phyloP scores from a whole-genome alignment of 2,329 filamentous ascomycete species.

The Ustilaginoidea virens region DNA sequence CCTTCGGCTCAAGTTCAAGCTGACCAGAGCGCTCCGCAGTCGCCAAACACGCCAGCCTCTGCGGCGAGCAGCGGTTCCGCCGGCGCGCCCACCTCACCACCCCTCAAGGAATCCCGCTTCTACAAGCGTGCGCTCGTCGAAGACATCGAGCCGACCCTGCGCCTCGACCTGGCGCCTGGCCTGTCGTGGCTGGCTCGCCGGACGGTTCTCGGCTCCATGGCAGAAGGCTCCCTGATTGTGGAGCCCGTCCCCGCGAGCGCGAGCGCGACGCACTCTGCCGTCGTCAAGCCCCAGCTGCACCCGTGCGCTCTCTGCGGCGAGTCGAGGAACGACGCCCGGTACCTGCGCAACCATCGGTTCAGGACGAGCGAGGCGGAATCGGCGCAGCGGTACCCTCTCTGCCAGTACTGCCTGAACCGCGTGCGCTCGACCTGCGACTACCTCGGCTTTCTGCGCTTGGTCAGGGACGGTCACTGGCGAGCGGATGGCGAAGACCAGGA shows the following conservation, averaged over 20 bases:
- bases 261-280: conserved; percentile 30
- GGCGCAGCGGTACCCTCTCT: conserved; percentile 79
- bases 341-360: conserved; percentile 75
- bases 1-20: conserved; percentile 31
- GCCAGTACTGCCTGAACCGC: conserved; percentile 70
- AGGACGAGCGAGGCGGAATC: conserved; percentile 74
- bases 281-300: conserved; percentile 39
- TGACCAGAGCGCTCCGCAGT: conserved; percentile 38
- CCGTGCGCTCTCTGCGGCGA: conserved; percentile 87
- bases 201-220: conserved; percentile 68
- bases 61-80: conserved; percentile 29
- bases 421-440: conserved; percentile 86
- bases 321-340: conserved; percentile 50
- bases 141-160: conserved; percentile 86
- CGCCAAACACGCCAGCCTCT: conserved; percentile 41
- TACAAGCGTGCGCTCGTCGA: conserved; percentile 82
- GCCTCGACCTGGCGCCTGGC: conserved; percentile 77
- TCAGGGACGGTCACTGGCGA: conserved; percentile 85
- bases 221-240: conserved; percentile 73
- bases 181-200: conserved; percentile 88
- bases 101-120: conserved; percentile 80
- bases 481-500: conserved; percentile 72
- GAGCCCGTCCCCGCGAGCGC: conserved; percentile 62
- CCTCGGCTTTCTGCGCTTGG: conserved; percentile 75
- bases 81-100: conserved; percentile 32